Evolutionary conservation across 495 filamentous ascomycete genomes (phyloP).

Genomic region (Astrocystis sublimbata): DNA sequence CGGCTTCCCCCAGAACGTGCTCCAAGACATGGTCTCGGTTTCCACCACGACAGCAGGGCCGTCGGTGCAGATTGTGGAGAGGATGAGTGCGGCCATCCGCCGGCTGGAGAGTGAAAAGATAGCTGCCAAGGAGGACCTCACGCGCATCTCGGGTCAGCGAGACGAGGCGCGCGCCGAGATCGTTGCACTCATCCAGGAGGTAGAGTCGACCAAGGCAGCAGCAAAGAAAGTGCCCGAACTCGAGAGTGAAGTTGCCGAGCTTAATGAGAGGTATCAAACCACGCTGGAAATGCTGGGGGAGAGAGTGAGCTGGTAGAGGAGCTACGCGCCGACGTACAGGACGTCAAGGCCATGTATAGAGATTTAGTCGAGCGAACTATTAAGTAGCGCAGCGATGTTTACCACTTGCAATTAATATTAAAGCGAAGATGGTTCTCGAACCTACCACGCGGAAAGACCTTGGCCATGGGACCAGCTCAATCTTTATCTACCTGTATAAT

Average conservation of each 20-base stretch:
- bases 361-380: constrained; percentile 87
- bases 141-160: constrained; percentile 74
- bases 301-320: constrained; percentile 92
- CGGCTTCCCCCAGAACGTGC: constrained; percentile 66
- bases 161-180: constrained; percentile 92
- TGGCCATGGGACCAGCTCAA: constrained; percentile 14
- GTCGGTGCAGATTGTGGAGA: constrained; percentile 92
- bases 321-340: constrained; percentile 80
- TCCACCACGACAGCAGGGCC: constrained; percentile 88
- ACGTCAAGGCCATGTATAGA: constrained; percentile 93
- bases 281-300: constrained; percentile 94
- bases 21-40: constrained; percentile 86
- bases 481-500: background rate
- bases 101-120: constrained; percentile 90
- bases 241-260: constrained; percentile 63
- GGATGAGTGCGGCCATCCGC: constrained; percentile 91
- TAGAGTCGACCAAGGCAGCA: constrained; percentile 65
- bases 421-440: constrained; percentile 15
- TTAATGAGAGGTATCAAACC: constrained; percentile 77
- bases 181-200: constrained; percentile 80
- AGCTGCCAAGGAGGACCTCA: constrained; percentile 78
- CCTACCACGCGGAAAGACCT: constrained; percentile 8
- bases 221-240: constrained; percentile 62
- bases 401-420: constrained; percentile 1
- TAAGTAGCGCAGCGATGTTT: constrained; percentile 33